Conservation (phyloP, 2,329 filamentous ascomycete genomes). For the Pseudocercospora eumusae region DNA sequence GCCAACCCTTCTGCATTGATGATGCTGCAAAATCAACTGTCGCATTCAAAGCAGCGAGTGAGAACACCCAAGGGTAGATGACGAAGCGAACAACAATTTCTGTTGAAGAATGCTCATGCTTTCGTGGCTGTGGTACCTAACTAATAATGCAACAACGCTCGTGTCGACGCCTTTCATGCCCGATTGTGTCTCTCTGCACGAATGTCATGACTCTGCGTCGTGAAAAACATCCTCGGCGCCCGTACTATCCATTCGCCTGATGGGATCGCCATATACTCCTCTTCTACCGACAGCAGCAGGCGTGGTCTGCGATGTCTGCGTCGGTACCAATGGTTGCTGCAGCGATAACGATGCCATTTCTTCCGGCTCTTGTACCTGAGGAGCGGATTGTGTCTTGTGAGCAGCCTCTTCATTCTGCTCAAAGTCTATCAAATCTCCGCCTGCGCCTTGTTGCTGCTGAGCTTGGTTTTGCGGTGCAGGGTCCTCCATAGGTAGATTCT, state of each 20-base stretch:
- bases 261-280: slow-evolving; percentile 26
- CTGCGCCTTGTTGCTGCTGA: slow-evolving; percentile 27
- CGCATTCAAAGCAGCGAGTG: no score
- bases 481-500: background rate
- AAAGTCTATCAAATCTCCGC: slow-evolving; percentile 60
- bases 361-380: slow-evolving; percentile 16
- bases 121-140: slow-evolving; percentile 9
- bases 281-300: slow-evolving; percentile 25
- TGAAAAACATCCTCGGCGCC: slow-evolving; percentile 51
- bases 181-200: background rate
- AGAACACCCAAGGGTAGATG: no score
- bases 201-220: slow-evolving; percentile 46
- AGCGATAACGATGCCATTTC: slow-evolving; percentile 12
- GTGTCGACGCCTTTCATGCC: background rate
- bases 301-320: slow-evolving; percentile 20
- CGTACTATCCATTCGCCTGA: slow-evolving; percentile 43
- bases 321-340: slow-evolving; percentile 23
- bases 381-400: slow-evolving; percentile 14
- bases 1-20: no score
- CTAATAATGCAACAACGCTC: slow-evolving; percentile 3
- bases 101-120: slow-evolving; percentile 21
- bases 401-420: slow-evolving; percentile 47
- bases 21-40: no score
- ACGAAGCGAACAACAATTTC: no score
- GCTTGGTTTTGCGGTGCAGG: background rate